Base-by-base conservation (phyloP, 2,329 filamentous ascomycete genomes). In the Cercospora sp. region DNA sequence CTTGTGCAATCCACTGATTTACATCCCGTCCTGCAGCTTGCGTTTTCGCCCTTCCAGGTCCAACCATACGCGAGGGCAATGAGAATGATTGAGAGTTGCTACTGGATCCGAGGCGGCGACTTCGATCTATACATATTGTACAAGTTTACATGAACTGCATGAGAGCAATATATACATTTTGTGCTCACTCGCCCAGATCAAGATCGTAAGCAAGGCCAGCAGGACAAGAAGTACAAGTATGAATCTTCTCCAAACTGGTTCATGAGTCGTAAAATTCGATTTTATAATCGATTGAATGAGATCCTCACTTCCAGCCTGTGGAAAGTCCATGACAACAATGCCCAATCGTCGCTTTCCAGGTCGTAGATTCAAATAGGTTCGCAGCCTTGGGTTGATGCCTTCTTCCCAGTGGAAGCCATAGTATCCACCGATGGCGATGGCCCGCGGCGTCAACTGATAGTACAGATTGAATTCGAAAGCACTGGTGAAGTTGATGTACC, bases 171-270 rank as follows among this genome's bases (percentile, higher is more conserved):
- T 18, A 18, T 51, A 23, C 18, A 51, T 20, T 4, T 51, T 20
- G 79, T 58, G 70, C 79, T 65, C 90, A 90, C 1, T 86, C 90
- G 58, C 89, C 88, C 78, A 86, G 10, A 1, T 13, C n/a, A 18
- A 33, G n/a, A 57, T 18, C 31, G 28, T n/a, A 8, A 36, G 20
- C 5, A 39, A 10, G 18, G 42, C n/a, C 10, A 39, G 31, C 31
- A 65, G 23, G 6, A 23, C 55, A 23, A 65, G 10, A 12, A 65
- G 55, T 16, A 23, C 31, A 28, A 31, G 23, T 3, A 45, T 6
- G 23, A 23, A n/a, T 39, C 23, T 33, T n/a, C 16, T 51, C 57
- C 28, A 36, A 36, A 10, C 16, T 39, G 28, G 42, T 23, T 59
- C 20, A 28, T 39, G 33, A 10, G 55, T 45, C 51, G 65, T 63